Base-by-base conservation (phyloP, 495 filamentous ascomycete species). In the Symbiotaphrina buchneri region DNA sequence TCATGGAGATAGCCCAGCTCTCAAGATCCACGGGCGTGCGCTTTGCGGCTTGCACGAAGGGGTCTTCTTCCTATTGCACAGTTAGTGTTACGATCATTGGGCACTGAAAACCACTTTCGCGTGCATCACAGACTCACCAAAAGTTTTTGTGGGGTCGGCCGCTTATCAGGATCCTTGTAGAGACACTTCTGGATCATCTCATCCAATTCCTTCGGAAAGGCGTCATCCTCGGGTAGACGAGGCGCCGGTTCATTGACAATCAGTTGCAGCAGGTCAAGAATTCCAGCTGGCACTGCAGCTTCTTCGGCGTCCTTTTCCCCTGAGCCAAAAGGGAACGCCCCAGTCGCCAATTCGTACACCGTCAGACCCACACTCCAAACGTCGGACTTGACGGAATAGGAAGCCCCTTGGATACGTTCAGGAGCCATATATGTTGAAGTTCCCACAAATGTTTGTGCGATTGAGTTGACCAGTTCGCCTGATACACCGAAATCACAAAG, bases 401-500 rank as follows among this genome's bases (percentile, higher is more conserved):
- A 79, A 31, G 83, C 79, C 19, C 87, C 87, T 46, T 93, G 81
- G 38, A 97, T 97, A 46, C 87, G 72, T 52, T 97, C 87, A 0
- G 87, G 87, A 0, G 87, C 87, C 87, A 97, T 97, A 53, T 95
- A 97, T 29, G 87, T 97, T 4, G 84, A 93, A 5, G 87, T 97
- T 17, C 87, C 87, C 5, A 97, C 87, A 40, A 97, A 97, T 1
- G 87, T 97, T 49, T 94, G 81, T 31, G 87, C 87, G 33, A 97
- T 78, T 7, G 85, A 94, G 51, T 94, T 94, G 41, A 92, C 78
- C 2, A 93, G 68, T 54, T 95, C 87, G 34, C 82, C 84, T 5
- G 83, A 91, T 8, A 97, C 87, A 30, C 87, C 87, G 48, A 97
- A 97, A 47, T 97, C 87, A 52, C 90, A 95, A 4, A 97, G 65